These are phyloP conservation scores for Colletotrichum agaves DNA, from an alignment of 2,329 filamentous ascomycete genomes.

Conservation along the genomic window DNA sequence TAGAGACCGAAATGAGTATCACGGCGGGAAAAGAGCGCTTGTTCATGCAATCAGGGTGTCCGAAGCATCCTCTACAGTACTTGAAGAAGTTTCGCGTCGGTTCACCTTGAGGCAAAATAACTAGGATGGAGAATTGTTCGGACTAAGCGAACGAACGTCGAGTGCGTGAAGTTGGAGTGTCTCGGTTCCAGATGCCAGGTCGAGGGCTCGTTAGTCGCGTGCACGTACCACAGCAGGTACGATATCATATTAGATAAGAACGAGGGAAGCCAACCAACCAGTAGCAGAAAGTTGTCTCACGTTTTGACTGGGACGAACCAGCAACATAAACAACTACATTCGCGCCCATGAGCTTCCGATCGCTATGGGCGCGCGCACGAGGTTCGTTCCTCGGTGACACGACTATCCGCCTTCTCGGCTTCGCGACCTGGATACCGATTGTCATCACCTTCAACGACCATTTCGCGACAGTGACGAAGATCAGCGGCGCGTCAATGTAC, in stretches of 20 bases:
- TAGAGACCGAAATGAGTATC: too few relatives aligned
- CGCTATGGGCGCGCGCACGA: constrained; percentile 34
- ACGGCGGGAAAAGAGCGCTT: too few relatives aligned
- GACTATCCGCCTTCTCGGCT: constrained; percentile 49
- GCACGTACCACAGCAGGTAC: too few relatives aligned
- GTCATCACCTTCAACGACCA: constrained; percentile 70
- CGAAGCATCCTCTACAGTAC: too few relatives aligned
- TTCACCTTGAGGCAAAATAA: too few relatives aligned
- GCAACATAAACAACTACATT: background rate
- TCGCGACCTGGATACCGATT: constrained; percentile 71
- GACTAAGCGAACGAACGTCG: too few relatives aligned
- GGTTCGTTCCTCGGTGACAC: constrained; percentile 44
- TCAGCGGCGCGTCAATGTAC: constrained; percentile 78
- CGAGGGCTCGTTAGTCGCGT: too few relatives aligned
- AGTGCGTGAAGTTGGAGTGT: too few relatives aligned
- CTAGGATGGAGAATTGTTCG: too few relatives aligned
- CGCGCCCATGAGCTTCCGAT: constrained; percentile 34
- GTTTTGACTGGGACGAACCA: background rate
- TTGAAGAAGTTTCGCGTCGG: too few relatives aligned
- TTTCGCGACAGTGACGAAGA: constrained; percentile 66
- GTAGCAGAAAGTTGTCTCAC: background rate
- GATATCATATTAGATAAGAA: constrained; percentile 10
- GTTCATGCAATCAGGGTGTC: too few relatives aligned
- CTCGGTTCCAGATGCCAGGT: too few relatives aligned
- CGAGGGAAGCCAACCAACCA: constrained; percentile 6